Evolutionary conservation across 1,284 basidiomycete genomes (phyloP), one percentile per base, ranked within the genome.

Genomic region (Austroboletus novae-zelandiae): DNA sequence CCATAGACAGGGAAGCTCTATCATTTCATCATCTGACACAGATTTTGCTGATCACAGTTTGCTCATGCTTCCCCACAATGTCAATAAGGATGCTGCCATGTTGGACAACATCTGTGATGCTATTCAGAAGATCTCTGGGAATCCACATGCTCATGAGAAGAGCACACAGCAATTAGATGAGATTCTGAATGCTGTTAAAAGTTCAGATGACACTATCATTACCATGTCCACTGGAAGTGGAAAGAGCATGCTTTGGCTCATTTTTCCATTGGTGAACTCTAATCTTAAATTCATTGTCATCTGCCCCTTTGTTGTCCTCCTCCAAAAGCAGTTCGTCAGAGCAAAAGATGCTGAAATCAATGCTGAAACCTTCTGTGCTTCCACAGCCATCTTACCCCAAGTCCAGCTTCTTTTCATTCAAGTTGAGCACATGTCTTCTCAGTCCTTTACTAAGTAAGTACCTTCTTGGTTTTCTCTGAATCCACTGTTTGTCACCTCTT

Each of bases 321-420:
- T 57, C n/a, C 5, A 57, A 0, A 20, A 57, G 11, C 56, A 57
- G 15, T 41, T 0, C 3, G 7, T 18, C 4, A 9, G 5, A 0
- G 47, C 42, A 2, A 4, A 14, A 23, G 40, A 14, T 11, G 34
- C 34, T 17, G 9, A 7, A n/a, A 36, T 36, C n/a, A 17, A 4
- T 2, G 15, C 15, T 1, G n/a, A 8, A 4, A 17, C 17, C n/a
- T 36, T 8, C n/a, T n/a, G 5, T 3, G 5, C 3, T 3, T n/a
- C 15, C 14, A 15, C n/a, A n/a, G n/a, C n/a, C n/a, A n/a, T n/a
- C n/a, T n/a, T n/a, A n/a, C n/a, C n/a, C n/a, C n/a, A n/a, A 3
- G 20, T 47, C 5, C 55, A 54, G n/a, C 42, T 47, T 3, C 32
- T 56, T 1, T 56, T 56, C 1, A 8, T 54, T n/a, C 55, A 56